These are phyloP conservation scores for Asparagopsis taxiformis DNA, from an alignment of 31 red algal species.

Conservation along the genomic window DNA sequence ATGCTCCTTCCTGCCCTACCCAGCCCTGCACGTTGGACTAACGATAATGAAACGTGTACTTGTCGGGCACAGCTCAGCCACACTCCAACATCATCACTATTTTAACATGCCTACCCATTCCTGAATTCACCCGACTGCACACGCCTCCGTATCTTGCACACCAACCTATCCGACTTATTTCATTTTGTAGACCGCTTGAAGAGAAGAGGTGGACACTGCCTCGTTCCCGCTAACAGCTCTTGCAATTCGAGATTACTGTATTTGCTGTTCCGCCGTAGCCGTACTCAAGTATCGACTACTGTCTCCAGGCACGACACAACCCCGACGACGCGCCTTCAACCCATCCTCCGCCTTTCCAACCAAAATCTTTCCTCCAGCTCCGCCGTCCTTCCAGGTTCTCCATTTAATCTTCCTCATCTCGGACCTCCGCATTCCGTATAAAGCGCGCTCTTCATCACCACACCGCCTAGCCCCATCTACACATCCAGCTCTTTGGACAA, in stretches of 20 bases:
- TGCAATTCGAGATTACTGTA: neutral
- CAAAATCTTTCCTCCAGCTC: neutral
- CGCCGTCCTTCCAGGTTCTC: neutral
- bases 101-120: neutral
- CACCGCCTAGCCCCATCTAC: too few relatives aligned
- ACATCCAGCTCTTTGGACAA: too few relatives aligned
- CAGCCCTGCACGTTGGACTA: neutral
- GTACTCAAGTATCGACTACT: neutral
- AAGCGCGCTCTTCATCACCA: too few relatives aligned
- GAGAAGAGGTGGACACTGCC: neutral
- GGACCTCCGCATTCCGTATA: too few relatives aligned
- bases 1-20: neutral
- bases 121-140: neutral
- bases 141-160: too few relatives aligned
- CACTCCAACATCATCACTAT: constrained; percentile 1
- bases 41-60: constrained; percentile 1
- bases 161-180: too few relatives aligned
- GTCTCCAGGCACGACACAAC: constrained; percentile 2
- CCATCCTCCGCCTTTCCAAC: neutral
- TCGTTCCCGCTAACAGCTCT: neutral
- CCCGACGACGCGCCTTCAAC: neutral
- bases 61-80: neutral
- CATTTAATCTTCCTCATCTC: too few relatives aligned
- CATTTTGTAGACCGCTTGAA: neutral
- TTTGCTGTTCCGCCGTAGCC: neutral